Evolutionary conservation across 768 basidiomycete genomes (phyloP), one percentile per base, ranked within the genome.

Genomic region (Pisolithus marmoratus): DNA sequence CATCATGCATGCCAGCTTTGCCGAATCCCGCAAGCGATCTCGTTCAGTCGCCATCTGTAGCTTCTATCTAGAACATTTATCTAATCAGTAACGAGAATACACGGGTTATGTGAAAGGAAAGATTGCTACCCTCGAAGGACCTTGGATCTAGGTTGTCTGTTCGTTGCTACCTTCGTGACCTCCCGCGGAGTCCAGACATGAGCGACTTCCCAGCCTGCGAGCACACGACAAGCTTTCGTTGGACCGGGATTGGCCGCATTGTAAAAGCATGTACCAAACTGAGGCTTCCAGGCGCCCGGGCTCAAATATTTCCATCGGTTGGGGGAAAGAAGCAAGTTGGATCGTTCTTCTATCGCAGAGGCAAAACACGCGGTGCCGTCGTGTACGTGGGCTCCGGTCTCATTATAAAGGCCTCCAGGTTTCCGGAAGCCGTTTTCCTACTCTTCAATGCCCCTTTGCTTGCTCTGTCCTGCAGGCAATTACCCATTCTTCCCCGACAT

Each of bases 341-440:
- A 51, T 57, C 58, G 57, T 58, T n/a, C 58, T 45, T 57, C 49
- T 44, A 22, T 47, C 31, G 9, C 22, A n/a, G 12, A 14, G 20
- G 4, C 51, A 38, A 54, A 61, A 66, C 64, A 66, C 65, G 64
- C 56, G 64, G 64, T 50, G 55, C 52, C 58, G 64, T 66, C 64
- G 64, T 66, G 64, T 59, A 51, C 53, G 58, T 63, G 65, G 64
- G 65, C 65, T 52, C 49, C 51, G 55, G 63, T 59, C 57, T 61
- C 61, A 59, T 61, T 59, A 59, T 67, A 67, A 58, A 67, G 56
- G 12, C 14, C 34, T 52, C 51, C 56, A 56, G 54, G 40, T 27
- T 31, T 53, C 40, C 56, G 37, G 48, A 34, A 44, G 50, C 46
- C 48, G 50, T 53, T 58, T 51, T 58, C 60, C 55, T 54, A 46